Evolutionary conservation across 2,329 filamentous ascomycete species (phyloP).

Genomic region (Didymella keratinophila): DNA sequence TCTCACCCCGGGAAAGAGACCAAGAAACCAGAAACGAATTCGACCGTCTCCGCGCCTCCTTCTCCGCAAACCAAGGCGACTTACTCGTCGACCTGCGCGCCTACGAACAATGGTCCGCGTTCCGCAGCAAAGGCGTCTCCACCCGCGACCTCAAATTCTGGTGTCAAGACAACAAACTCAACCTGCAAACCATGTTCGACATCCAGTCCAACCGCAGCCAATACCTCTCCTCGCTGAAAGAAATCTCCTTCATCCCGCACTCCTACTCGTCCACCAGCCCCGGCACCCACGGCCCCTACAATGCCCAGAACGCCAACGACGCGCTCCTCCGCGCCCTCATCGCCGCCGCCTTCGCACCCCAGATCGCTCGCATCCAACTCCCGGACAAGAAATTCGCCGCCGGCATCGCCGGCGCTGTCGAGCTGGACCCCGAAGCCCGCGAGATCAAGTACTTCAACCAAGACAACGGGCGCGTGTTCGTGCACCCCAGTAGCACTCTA

Average conservation of each 20-base stretch:
- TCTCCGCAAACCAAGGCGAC: conserved; percentile 82
- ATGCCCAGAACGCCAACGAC: conserved; percentile 59
- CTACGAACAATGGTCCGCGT: conserved; percentile 81
- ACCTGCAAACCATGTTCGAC: conserved; percentile 82
- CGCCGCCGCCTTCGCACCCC: conserved; percentile 68
- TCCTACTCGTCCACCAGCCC: conserved; percentile 44
- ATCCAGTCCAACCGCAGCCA: conserved; percentile 87
- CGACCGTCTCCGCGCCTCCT: conserved; percentile 76
- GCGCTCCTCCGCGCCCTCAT: conserved; percentile 58
- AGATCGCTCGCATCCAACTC: conserved; percentile 90
- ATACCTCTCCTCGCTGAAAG: conserved; percentile 83
- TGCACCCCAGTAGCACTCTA: conserved; percentile 87
- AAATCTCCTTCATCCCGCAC: conserved; percentile 77
- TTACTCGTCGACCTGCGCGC: conserved; percentile 86
- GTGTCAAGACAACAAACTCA: conserved; percentile 87
- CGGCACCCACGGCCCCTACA: conserved; percentile 47
- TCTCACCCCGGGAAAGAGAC: conserved; percentile 83
- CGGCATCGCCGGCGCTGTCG: conserved; percentile 86
- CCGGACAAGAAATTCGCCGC: conserved; percentile 95
- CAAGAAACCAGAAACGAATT: conserved; percentile 84
- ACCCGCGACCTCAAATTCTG: conserved; percentile 72
- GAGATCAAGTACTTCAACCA: conserved; percentile 88
- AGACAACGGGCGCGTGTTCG: conserved; percentile 73
- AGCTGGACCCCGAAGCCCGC: conserved; percentile 88
- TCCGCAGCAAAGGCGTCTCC: conserved; percentile 64